Base-by-base conservation (phyloP, 2,329 filamentous ascomycete genomes). In the Hypomyces perniciosus region DNA sequence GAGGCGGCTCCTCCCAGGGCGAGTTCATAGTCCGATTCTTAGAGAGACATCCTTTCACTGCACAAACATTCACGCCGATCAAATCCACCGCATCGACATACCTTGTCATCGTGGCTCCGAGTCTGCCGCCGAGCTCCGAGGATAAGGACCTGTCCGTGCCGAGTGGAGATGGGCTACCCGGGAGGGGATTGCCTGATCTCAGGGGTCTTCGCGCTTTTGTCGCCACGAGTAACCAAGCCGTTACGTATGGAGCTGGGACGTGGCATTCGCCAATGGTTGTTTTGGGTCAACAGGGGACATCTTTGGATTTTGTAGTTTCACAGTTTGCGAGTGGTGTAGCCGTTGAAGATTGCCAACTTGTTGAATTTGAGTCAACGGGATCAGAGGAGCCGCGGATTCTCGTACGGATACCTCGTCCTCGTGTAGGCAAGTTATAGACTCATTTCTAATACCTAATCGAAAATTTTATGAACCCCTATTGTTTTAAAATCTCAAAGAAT, bases 261-360 rank as follows among this genome's bases (percentile, higher is more conserved):
- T 99, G 92, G 81, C 93, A 99, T 73, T 90, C 92, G 54, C 93
- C 93, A 1, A 97, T 99, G 92, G 87, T 90, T 10, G 90, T 89
- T 12, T 69, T 97, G 44, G 91, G 91, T 0, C 56, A 64, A 2
- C 50, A 61, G 2, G 75, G 70, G 2, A 70, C 72, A 28, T 76
- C 83, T 20, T 74, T 96, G 44, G 89, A 93, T 64, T 97, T 96
- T 67, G 80, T 95, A 5, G 92, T 97, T 2, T 80, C 88, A 58
- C 92, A 97, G 72, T 93, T 88, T 72, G 84, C 84, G 33, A 97
- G 95, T 68, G 90, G 88, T 2, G 85, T 93, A 9, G 80, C 72
- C 0, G 71, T 78, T 1, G 92, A 97, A 71, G 93, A 99, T 69
- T 96, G 90, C 62, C 90, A 99, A 73, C 84, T 96, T 69, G 82